A percentile compares a stretch with the other conserved stretches of the same genome.
Conservation (phyloP, 1,139 yeast genomes). For the Scheffersomyces stambukii region DNA sequence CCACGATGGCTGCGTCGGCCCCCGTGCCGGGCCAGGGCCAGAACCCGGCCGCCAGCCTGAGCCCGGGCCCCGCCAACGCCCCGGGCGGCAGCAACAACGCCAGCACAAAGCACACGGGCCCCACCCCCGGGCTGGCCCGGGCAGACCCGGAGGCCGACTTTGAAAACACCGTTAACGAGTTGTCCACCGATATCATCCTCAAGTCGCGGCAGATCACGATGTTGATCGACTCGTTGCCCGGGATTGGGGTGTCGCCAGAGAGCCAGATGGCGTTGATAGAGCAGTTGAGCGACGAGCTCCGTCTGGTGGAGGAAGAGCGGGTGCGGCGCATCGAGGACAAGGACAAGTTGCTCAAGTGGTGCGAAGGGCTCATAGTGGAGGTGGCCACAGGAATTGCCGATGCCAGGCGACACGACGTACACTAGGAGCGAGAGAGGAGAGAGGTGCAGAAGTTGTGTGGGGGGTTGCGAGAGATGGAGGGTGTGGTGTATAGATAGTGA, state of each 20-base stretch:
- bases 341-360: constrained; percentile 58
- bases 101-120: constrained; percentile 6
- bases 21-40: constrained; percentile 36
- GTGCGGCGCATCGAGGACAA: constrained; percentile 58
- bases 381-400: constrained; percentile 55
- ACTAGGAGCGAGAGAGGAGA: too few relatives aligned
- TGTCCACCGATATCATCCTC: constrained; percentile 78
- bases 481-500: too few relatives aligned
- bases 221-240: constrained; percentile 87
- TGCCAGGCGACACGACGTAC: constrained; percentile 24
- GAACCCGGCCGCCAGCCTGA: constrained; percentile 23
- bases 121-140: constrained; percentile 10
- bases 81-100: constrained; percentile 9
- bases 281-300: constrained; percentile 60
- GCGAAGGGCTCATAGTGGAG: constrained; percentile 64
- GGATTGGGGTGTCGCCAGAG: constrained; percentile 79
- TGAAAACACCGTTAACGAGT: constrained; percentile 59
- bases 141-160: constrained; percentile 35
- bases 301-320: constrained; percentile 57
- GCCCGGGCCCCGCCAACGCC: constrained; percentile 4
- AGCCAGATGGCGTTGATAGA: constrained; percentile 67
- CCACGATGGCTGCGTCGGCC: constrained; percentile 42
- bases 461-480: too few relatives aligned
- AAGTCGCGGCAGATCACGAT: constrained; percentile 84
- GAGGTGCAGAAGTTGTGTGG: too few relatives aligned